These are phyloP conservation scores for Lactarius vividus DNA, from an alignment of 768 basidiomycete genomes.

Conservation along the genomic window DNA sequence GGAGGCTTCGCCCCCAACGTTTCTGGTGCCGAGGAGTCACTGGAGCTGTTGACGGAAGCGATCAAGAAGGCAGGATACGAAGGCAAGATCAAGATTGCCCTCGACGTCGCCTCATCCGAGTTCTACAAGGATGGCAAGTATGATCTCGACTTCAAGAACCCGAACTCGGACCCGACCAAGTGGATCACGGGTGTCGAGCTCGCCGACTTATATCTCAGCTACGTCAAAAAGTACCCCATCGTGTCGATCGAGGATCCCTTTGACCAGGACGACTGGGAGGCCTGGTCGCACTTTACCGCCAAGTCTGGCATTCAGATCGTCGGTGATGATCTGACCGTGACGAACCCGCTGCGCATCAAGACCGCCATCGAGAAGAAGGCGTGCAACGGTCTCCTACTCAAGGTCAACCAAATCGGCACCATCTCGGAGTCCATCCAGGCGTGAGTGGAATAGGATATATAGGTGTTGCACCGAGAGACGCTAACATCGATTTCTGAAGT, in stretches of 20 bases:
- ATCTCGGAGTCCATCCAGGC: constrained; percentile 99
- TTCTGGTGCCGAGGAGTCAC: constrained; percentile 92
- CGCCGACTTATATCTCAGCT: constrained; percentile 84
- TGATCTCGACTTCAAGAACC: constrained; percentile 99
- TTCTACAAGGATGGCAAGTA: constrained; percentile 99
- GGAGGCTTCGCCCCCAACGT: constrained; percentile 99
- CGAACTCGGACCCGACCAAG: constrained; percentile 96
- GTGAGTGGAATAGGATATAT: constrained; percentile 46
- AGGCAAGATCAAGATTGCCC: constrained; percentile 97
- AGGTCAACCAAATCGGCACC: constrained; percentile 99
- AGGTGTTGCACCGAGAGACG: background rate
- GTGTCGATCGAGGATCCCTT: constrained; percentile 97
- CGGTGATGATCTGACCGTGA: constrained; percentile 96
- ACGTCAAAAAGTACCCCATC: constrained; percentile 93
- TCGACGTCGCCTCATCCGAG: constrained; percentile 98
- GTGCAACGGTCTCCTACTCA: constrained; percentile 97
- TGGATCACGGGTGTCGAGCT: constrained; percentile 93
- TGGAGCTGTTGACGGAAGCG: constrained; percentile 92
- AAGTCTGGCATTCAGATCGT: constrained; percentile 84
- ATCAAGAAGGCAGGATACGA: constrained; percentile 98
- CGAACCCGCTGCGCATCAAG: constrained; percentile 96
- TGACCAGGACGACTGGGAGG: constrained; percentile 99
- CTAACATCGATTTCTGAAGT: constrained; percentile 39
- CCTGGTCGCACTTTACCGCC: constrained; percentile 90
- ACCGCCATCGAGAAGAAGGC: constrained; percentile 99